Base-by-base conservation (phyloP, 176 grass and related monocot species). In the Saccharum officinarum region DNA sequence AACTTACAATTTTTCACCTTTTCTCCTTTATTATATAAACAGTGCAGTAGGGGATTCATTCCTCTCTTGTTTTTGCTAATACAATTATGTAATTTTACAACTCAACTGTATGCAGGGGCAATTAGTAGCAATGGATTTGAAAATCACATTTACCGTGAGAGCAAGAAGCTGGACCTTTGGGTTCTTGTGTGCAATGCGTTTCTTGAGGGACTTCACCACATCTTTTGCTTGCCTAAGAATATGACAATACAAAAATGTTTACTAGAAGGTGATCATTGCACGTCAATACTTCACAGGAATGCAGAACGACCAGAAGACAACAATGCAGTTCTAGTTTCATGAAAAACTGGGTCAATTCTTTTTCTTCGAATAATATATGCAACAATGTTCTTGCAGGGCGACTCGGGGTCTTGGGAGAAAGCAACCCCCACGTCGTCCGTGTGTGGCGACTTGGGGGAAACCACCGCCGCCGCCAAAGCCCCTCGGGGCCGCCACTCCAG, bases 101-200 rank as follows among this genome's bases (percentile, higher is more conserved):
- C 33, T 34, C 33, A 34, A 34, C 33, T 34, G 33, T 34, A 34
- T 34, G 33, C 33, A 34, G 33, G 33, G 33, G 33, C 33, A 34
- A 34, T 34, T 28, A 28, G 28, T 28, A 52, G 25, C 30, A 49
- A 52, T 13, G 46, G 20, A 57, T 85, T 69, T 54, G 8, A 31
- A 28, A 44, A 74, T 26, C 50, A 38, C 30, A 87, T 91, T 90
- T 83, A 98, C 96, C 28, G 93, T 90, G 39, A 98, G 96, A 83
- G 89, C 86, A 75, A 98, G 93, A 80, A 95, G 85, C 83, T 98
- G 96, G 83, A 98, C 89, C 64, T 94, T 98, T 42, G 96, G 67
- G 67, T 90, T 98, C 82, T 87, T 98, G 78, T 94, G 91, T 2
- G 40, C 67, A 84, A 98, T 94, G 49, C 93, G 91, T 74, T 95